Evolutionary conservation across 129 eudicot genomes (phyloP), one percentile per base, ranked within the genome.

Genomic region (Lactuca saligna): DNA sequence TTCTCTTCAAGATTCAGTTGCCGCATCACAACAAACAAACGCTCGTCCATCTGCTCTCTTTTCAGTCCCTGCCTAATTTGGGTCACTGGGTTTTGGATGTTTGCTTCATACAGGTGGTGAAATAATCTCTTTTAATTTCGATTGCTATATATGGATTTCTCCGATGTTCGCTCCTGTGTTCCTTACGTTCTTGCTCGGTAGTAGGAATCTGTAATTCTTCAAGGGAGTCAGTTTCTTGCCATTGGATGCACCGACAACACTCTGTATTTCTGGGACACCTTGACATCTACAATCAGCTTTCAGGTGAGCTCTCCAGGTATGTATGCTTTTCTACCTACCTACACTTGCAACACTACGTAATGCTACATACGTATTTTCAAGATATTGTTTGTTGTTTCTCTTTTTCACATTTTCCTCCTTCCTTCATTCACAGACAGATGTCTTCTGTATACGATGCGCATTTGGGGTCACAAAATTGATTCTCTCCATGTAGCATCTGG

Each of bases 21-120:
- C 57, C 75, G 41, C 65, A 73, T 31, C 58, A 65, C 7, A 56
- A 25, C 50, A 61, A 33, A n/a, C 65, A 62, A 7, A 59, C 63
- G 25, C 32, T 46, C 13, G 42, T 78, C 3, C 63, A 75, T 33
- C 65, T 86, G 46, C 65, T 65, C 51, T 77, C 85, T 33, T 31
- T 70, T 44, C 85, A 76, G 54, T 75, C 83, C 3, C 72, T 88
- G 69, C 96, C 97, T 9, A 86, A 74, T 62, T 82, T 93, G 17
- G 66, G 73, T 58, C 97, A 93, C 69, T 93, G 98, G 97, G 80
- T 93, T 74, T 61, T 93, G 74, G 98, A 93, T 82, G 89, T 78
- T 74, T 79, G 85, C 76, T 89, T 93, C 76, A 49, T 93, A 20
- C 70, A 87, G 96, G 96, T 93, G 95, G 96, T 93, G 54, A 60